Evolutionary conservation across 768 basidiomycete species (phyloP).

Genomic region (Tylopilus rubrobrunneus): DNA sequence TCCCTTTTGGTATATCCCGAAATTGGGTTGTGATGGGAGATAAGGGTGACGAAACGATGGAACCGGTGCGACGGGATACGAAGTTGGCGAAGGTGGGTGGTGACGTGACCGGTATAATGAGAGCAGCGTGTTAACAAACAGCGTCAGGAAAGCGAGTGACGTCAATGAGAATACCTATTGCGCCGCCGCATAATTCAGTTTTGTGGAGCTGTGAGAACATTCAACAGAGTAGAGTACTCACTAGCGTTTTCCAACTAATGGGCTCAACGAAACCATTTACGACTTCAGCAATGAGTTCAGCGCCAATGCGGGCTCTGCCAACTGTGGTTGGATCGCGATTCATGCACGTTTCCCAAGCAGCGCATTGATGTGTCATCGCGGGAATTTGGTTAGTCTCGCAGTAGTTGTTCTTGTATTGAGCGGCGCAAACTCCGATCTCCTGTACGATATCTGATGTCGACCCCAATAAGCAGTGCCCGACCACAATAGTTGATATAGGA

Average conservation of each 20-base stretch:
- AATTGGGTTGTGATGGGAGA: slow-evolving; percentile 48
- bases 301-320: slow-evolving; percentile 85
- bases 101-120: slow-evolving; percentile 72
- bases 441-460: slow-evolving; percentile 72
- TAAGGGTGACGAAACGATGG: slow-evolving; percentile 47
- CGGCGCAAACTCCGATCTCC: slow-evolving; percentile 85
- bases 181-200: slow-evolving; percentile 14
- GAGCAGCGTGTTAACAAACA: slow-evolving; percentile 78
- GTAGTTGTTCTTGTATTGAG: slow-evolving; percentile 76
- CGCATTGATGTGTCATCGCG: slow-evolving; percentile 83
- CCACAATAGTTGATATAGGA: slow-evolving; percentile 9
- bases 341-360: slow-evolving; percentile 93
- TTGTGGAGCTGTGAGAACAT: slow-evolving; percentile 11
- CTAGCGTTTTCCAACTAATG: slow-evolving; percentile 96
- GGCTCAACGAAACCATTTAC: slow-evolving; percentile 96
- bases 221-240: slow-evolving; percentile 36
- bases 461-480: slow-evolving; percentile 19
- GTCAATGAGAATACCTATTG: slow-evolving; percentile 67
- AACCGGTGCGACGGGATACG: slow-evolving; percentile 38
- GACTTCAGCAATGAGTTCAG: slow-evolving; percentile 93
- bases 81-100: slow-evolving; percentile 39
- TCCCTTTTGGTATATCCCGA: slow-evolving; percentile 42
- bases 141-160: slow-evolving; percentile 70
- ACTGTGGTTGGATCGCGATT: slow-evolving; percentile 87
- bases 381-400: slow-evolving; percentile 77